These are phyloP conservation scores for Suillus tomentosus DNA, from an alignment of 768 basidiomycete species.

Conservation along the genomic window DNA sequence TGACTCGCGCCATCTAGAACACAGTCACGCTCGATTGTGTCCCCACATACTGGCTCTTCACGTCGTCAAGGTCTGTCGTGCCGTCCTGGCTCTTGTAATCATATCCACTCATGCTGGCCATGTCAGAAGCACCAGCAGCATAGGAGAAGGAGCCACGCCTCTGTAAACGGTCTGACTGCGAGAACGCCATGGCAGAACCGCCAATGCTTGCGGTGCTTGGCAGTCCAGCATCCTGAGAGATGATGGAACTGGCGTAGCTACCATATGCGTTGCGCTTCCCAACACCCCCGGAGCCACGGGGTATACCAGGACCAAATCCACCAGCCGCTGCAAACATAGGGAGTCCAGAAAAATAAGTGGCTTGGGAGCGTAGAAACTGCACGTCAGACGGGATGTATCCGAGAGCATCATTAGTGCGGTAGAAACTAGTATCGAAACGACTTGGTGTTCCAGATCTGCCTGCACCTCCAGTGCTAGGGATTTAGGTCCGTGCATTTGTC, in stretches of 20 bases:
- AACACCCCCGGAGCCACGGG: slow-evolving; percentile 58
- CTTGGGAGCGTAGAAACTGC: slow-evolving; percentile 95
- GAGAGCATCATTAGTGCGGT: slow-evolving; percentile 90
- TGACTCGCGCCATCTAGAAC: too few species aligned
- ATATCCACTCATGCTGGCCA: slow-evolving; percentile 74
- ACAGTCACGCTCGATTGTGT: slow-evolving; percentile 86
- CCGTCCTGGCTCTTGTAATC: slow-evolving; percentile 93
- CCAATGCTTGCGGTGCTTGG: slow-evolving; percentile 60
- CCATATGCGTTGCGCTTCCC: slow-evolving; percentile 77
- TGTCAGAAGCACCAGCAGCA: slow-evolving; percentile 72
- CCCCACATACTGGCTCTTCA: slow-evolving; percentile 86
- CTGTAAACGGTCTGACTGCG: slow-evolving; percentile 87
- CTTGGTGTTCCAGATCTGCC: slow-evolving; percentile 86
- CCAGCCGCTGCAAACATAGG: slow-evolving; percentile 78
- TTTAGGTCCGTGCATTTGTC: slow-evolving; percentile 83
- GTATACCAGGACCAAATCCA: slow-evolving; percentile 55
- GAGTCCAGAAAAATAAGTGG: slow-evolving; percentile 86
- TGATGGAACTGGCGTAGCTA: slow-evolving; percentile 87
- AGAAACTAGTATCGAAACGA: slow-evolving; percentile 95
- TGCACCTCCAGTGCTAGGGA: slow-evolving; percentile 37
- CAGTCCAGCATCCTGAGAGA: slow-evolving; percentile 87
- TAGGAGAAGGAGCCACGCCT: slow-evolving; percentile 78
- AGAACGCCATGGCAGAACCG: slow-evolving; percentile 69
- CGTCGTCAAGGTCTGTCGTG: slow-evolving; percentile 75
- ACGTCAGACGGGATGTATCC: slow-evolving; percentile 95